Percentiles rank a stretch among this genome's conserved stretches.
phyloP scores from a whole-genome alignment of 176 grass and related monocot species.

The Musa troglodytarum region DNA sequence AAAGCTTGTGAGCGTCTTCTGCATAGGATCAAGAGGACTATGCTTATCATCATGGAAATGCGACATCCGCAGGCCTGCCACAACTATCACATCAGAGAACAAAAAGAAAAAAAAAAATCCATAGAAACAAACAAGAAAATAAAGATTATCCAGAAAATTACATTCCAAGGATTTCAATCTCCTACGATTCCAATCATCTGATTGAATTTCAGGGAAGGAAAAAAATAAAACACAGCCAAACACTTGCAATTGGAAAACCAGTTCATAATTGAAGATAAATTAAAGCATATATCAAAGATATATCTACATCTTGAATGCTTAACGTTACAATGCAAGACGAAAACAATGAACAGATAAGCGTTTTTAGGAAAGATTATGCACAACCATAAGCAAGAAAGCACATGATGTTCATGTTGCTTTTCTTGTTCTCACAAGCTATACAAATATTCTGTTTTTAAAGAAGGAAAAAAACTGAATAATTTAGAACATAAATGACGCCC shows the following conservation, averaged over 20 bases:
- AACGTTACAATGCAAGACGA: background rate
- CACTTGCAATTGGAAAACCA: background rate
- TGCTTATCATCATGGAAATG: slow-evolving; percentile 63
- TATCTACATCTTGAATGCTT: background rate
- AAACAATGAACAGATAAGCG: background rate
- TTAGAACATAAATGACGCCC: no score
- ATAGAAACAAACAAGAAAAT: background rate
- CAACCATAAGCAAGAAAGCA: no score
- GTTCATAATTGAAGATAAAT: background rate
- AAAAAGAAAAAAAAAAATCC: slow-evolving; percentile 8
- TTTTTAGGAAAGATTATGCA: no score
- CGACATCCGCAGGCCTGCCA: slow-evolving; percentile 73
- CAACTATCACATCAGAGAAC: slow-evolving; percentile 11
- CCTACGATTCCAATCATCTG: background rate
- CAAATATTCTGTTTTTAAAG: no score
- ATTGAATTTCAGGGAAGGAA: background rate
- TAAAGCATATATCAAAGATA: background rate
- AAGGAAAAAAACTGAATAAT: no score
- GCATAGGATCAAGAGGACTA: slow-evolving; percentile 35
- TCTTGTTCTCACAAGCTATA: no score
- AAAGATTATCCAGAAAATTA: background rate
- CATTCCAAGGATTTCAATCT: background rate
- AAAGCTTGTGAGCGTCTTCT: slow-evolving; percentile 70
- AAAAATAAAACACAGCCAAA: background rate
- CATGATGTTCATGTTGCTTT: no score